Conservation (phyloP, 306 rosid species). For the Trifolium repens region DNA sequence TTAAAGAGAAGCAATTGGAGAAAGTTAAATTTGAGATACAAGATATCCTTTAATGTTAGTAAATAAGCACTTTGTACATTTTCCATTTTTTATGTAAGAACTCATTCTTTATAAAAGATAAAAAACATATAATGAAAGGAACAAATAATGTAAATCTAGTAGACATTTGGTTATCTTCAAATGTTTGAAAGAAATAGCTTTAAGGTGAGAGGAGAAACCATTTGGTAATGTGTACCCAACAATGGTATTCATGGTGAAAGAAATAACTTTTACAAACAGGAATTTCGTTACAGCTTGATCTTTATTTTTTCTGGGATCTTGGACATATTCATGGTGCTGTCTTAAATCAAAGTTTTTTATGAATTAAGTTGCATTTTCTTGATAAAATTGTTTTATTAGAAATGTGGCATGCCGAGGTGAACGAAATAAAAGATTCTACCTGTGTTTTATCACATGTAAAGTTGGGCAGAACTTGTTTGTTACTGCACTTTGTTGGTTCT, state of each 20-base stretch:
- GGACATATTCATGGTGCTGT: conserved; percentile 14
- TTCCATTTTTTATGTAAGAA: neutral
- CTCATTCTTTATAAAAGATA: neutral
- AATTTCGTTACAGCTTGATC: conserved; percentile 10
- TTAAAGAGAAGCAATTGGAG: conserved; percentile 69
- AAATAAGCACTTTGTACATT: conserved; percentile 10
- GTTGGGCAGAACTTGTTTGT: neutral
- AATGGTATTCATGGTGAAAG: too few relatives aligned
- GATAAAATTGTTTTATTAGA: conserved; percentile 24
- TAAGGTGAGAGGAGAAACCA: conserved; percentile 9
- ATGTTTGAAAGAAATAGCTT: neutral
- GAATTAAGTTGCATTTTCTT: conserved; percentile 24
- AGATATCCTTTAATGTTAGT: conserved; percentile 73
- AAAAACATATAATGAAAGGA: conserved; percentile 6
- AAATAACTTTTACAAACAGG: neutral
- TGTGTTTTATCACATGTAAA: neutral
- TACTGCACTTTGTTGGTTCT: conserved; percentile 17
- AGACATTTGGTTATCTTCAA: conserved; percentile 36
- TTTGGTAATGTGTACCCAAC: conserved; percentile 11
- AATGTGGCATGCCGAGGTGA: conserved; percentile 19
- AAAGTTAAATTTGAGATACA: conserved; percentile 69
- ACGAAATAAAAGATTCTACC: conserved; percentile 19
- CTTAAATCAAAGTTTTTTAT: conserved; percentile 16
- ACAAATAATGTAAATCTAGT: conserved; percentile 22
- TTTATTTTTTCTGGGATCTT: conserved; percentile 13